Percentiles rank a stretch among this genome's conserved stretches.
These are phyloP conservation scores for Fonsecaea monophora DNA, from an alignment of 2,329 filamentous ascomycete species.

Conservation along the genomic window DNA sequence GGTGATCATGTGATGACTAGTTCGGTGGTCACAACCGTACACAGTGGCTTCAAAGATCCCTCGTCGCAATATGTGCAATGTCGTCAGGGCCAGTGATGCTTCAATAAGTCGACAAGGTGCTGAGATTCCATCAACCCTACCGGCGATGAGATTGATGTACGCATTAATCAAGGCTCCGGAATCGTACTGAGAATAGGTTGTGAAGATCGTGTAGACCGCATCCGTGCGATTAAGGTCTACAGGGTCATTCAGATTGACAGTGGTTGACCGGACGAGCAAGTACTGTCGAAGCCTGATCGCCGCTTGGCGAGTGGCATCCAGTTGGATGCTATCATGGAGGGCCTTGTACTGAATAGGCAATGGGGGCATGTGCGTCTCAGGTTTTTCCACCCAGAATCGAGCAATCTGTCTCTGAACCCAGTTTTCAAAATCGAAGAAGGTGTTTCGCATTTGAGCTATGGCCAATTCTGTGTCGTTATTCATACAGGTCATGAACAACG, in stretches of 20 bases:
- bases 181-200: slow-evolving; percentile 21
- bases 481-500: slow-evolving; percentile 24
- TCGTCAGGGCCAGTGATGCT: slow-evolving; percentile 21
- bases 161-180: slow-evolving; percentile 20
- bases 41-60: slow-evolving; percentile 25
- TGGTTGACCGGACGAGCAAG: slow-evolving; percentile 9
- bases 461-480: slow-evolving; percentile 26
- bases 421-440: slow-evolving; percentile 24
- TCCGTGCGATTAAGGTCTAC: slow-evolving; percentile 20
- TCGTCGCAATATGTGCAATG: slow-evolving; percentile 19
- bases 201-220: slow-evolving; percentile 19
- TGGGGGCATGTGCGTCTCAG: slow-evolving; percentile 6
- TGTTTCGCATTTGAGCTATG: slow-evolving; percentile 20
- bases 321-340: slow-evolving; percentile 10
- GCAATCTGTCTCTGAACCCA: slow-evolving; percentile 20
- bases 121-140: slow-evolving; percentile 1
- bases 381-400: slow-evolving; percentile 20
- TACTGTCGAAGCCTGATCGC: slow-evolving; percentile 23
- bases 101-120: slow-evolving; percentile 4
- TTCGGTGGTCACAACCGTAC: slow-evolving; percentile 26
- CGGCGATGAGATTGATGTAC: slow-evolving; percentile 21
- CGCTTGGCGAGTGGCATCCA: slow-evolving; percentile 9
- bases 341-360: slow-evolving; percentile 12
- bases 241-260: slow-evolving; percentile 23
- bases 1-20: slow-evolving; percentile 19